These are phyloP conservation scores for Alternaria infectoria DNA, from an alignment of 2,329 filamentous ascomycete species.

Conservation along the genomic window DNA sequence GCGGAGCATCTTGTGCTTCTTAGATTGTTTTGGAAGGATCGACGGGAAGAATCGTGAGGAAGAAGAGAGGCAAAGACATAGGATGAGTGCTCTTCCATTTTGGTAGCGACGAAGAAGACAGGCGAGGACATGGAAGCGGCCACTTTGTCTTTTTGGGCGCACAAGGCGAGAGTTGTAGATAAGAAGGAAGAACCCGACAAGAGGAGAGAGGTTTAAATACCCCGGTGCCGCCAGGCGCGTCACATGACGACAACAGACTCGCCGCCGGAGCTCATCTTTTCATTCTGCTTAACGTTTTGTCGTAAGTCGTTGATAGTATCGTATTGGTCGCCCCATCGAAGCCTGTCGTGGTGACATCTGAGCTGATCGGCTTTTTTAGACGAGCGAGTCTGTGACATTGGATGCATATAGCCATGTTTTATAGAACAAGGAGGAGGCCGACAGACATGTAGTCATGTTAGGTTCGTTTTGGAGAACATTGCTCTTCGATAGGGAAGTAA, in stretches of 20 bases:
- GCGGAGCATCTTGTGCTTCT: background rate
- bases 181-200: background rate
- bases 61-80: background rate
- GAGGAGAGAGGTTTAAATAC: background rate
- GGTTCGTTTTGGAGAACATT: too few species aligned
- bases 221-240: background rate
- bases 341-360: too few species aligned
- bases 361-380: too few species aligned
- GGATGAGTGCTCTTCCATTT: too few species aligned
- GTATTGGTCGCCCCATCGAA: too few species aligned
- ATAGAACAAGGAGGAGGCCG: too few species aligned
- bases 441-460: too few species aligned
- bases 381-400: too few species aligned
- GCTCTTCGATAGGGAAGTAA: too few species aligned
- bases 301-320: background rate
- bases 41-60: background rate
- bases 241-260: background rate
- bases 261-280: background rate
- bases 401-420: too few species aligned
- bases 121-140: too few species aligned
- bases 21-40: rapidly evolving
- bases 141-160: too few species aligned
- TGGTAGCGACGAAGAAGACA: background rate
- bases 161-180: background rate
- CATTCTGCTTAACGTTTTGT: background rate